Base-by-base conservation (phyloP, 176 grass and related monocot genomes). In the Carex littledalei region DNA sequence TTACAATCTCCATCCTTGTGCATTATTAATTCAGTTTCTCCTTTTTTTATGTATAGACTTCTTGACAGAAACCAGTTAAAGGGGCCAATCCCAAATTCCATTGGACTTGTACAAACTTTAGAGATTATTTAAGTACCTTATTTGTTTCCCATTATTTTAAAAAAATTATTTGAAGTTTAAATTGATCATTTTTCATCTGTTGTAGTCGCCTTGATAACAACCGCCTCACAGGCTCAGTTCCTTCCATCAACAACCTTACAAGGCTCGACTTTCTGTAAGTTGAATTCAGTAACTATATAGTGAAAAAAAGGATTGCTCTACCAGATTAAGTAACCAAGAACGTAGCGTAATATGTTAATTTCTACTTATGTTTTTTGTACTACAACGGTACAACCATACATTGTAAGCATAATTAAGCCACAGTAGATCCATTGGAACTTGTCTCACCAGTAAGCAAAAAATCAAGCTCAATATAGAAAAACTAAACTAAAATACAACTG, bases 91-190 rank as follows among this genome's bases (percentile, higher is more conserved):
- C 95, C 91, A 3, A 17, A 61, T 21, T 93, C 92, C 34, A 61
- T 94, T 52, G 82, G 89, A 31, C 72, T 87, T 49, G 84, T 97
- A 70, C 31, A 1, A 65, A 15, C 49, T 8, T 89, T 93, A 4
- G 89, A 93, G 88, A 81, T 97, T 68, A 92, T 97, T 89, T 94
- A 90, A 93, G 94, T 94, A 8, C 5, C 86, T 87, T 47, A 39
- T 21, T 24, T 39, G 37, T 67, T 45, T 74, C 37, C n/a, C n/a
- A n/a, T n/a, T 32, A 32, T 82, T 56, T 18, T 1, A 9, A 62
- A 20, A 20, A 62, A 63, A 61, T 2, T 8, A 4, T 82, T 41
- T 66, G 49, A 41, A 50, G 21, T 60, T 89, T 73, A 87, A 75
- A 16, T 66, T 77, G 13, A 84, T 89, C 0, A 39, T 39, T 39